These are phyloP conservation scores for Heliamphora pulchella DNA, from an alignment of 179 eudicot genomes.

Conservation along the genomic window DNA sequence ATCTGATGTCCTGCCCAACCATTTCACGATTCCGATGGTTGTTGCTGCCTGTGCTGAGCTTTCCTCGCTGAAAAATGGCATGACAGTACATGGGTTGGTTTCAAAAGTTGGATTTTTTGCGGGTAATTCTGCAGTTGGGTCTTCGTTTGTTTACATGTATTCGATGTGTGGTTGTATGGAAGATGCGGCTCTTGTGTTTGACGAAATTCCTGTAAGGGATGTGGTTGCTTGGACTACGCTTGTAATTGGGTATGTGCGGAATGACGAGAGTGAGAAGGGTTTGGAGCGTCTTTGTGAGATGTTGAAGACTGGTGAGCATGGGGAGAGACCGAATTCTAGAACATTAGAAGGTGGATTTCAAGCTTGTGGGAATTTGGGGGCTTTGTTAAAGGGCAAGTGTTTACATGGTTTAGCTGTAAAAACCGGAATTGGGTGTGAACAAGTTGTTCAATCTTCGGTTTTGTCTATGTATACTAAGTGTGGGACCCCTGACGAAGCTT, in stretches of 20 bases:
- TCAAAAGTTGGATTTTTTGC: constrained; percentile 38
- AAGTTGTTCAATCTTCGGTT: constrained; percentile 49
- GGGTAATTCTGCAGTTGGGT: constrained; percentile 50
- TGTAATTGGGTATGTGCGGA: constrained; percentile 62
- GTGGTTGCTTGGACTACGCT: constrained; percentile 82
- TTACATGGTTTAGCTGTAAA: constrained; percentile 56
- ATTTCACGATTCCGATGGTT: constrained; percentile 69
- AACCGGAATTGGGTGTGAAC: constrained; percentile 32
- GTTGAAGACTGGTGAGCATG: constrained; percentile 43
- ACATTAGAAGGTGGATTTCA: constrained; percentile 70
- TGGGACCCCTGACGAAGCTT: constrained; percentile 46
- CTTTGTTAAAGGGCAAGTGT: constrained; percentile 47
- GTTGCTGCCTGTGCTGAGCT: constrained; percentile 58
- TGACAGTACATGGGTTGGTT: constrained; percentile 48
- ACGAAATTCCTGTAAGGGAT: constrained; percentile 56
- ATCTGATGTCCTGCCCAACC: constrained; percentile 30
- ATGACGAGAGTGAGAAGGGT: constrained; percentile 55
- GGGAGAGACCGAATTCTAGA: constrained; percentile 53
- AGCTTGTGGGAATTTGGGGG: constrained; percentile 61
- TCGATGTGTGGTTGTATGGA: constrained; percentile 49
- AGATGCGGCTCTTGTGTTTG: constrained; percentile 51
- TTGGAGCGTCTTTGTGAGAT: constrained; percentile 48
- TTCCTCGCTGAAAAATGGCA: constrained; percentile 28
- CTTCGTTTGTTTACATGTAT: constrained; percentile 63
- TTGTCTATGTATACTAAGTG: constrained; percentile 69